phyloP scores from a whole-genome alignment of 106 monocot species.

The Ottelia alismoides region DNA sequence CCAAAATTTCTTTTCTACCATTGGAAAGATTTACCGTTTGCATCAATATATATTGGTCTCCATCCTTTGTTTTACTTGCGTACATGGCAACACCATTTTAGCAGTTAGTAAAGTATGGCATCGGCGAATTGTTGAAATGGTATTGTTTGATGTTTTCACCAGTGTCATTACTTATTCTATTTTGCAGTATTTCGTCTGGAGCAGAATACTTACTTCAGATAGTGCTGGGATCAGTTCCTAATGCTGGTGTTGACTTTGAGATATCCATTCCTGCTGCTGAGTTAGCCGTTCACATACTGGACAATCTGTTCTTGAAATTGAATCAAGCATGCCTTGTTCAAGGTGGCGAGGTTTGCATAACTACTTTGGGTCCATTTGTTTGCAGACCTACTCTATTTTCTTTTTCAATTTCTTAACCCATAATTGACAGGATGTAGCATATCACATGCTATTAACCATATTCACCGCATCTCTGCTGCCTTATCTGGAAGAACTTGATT shows the following conservation, averaged over 20 bases:
- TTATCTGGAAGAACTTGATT: constrained; percentile 75
- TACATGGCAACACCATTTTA: too few species aligned
- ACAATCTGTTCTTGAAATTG: constrained; percentile 63
- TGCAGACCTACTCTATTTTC: background rate
- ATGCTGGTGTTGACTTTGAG: constrained; percentile 31
- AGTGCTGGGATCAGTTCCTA: constrained; percentile 48
- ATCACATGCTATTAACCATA: constrained; percentile 73
- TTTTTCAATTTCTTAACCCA: background rate
- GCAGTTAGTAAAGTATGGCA: too few species aligned
- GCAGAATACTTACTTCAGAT: constrained; percentile 71
- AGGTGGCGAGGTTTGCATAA: constrained; percentile 69
- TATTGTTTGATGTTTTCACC: too few species aligned
- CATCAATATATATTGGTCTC: too few species aligned
- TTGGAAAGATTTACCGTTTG: too few species aligned
- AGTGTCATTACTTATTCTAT: too few species aligned
- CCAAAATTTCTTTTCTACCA: too few species aligned
- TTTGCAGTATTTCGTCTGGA: constrained; percentile 59
- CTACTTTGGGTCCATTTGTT: background rate
- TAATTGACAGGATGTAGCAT: constrained; percentile 52
- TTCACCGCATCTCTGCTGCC: constrained; percentile 63
- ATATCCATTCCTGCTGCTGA: constrained; percentile 28
- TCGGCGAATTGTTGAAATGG: too few species aligned
- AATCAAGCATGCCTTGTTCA: constrained; percentile 74
- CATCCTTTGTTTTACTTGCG: too few species aligned
- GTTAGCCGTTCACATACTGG: constrained; percentile 55